phyloP scores from a whole-genome alignment of 1,139 yeast genomes.

The Arxiozyma bovina region DNA sequence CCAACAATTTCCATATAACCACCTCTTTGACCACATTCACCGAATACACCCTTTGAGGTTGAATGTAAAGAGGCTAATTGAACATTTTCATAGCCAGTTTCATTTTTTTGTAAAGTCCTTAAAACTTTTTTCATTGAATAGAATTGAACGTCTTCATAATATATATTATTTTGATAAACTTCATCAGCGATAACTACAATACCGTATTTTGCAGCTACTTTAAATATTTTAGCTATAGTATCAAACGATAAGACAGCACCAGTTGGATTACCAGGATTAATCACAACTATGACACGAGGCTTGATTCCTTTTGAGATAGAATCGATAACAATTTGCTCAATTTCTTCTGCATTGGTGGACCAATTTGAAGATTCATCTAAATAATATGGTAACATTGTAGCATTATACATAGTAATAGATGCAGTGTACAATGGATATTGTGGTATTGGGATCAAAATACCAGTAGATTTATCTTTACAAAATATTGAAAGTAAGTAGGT shows the following conservation, averaged over 20 bases:
- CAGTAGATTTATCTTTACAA: slow-evolving; percentile 56
- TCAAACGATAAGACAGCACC: slow-evolving; percentile 66
- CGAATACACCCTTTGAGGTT: slow-evolving; percentile 90
- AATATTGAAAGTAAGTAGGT: slow-evolving; percentile 62
- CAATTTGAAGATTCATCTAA: slow-evolving; percentile 72
- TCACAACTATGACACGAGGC: slow-evolving; percentile 77
- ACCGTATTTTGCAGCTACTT: slow-evolving; percentile 75
- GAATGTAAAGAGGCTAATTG: slow-evolving; percentile 91
- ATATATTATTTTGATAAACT: slow-evolving; percentile 89
- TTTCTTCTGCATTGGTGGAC: slow-evolving; percentile 68
- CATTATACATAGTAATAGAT: slow-evolving; percentile 68
- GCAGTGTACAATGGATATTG: slow-evolving; percentile 97
- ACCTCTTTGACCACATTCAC: slow-evolving; percentile 99
- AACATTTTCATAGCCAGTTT: slow-evolving; percentile 51
- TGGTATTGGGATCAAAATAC: slow-evolving; percentile 90
- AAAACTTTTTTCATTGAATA: slow-evolving; percentile 62
- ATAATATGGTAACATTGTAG: slow-evolving; percentile 79
- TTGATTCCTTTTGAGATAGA: slow-evolving; percentile 48
- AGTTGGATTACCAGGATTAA: slow-evolving; percentile 97
- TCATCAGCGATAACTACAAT: slow-evolving; percentile 92
- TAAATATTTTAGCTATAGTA: slow-evolving; percentile 61
- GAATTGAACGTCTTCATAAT: slow-evolving; percentile 44
- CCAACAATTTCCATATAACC: slow-evolving; percentile 95
- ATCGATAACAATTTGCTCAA: slow-evolving; percentile 46
- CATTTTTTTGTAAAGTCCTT: slow-evolving; percentile 49